These are phyloP conservation scores for Crithidia bombi DNA, from an alignment of 208 protist genomes.

Conservation along the genomic window DNA sequence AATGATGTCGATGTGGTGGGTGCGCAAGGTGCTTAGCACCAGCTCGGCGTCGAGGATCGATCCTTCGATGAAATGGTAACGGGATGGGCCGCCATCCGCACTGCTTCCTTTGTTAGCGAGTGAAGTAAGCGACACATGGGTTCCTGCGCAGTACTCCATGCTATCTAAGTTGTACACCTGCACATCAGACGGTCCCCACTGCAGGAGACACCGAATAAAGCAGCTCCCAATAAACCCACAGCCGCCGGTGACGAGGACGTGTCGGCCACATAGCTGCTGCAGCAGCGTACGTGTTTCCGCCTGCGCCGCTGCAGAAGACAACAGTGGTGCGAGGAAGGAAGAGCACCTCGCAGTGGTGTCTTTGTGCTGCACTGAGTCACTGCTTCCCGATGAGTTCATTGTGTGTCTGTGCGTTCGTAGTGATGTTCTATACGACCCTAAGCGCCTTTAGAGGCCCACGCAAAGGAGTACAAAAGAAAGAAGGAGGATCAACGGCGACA, in stretches of 20 bases:
- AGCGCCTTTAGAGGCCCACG: no score
- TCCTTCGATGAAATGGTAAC: conserved; percentile 88
- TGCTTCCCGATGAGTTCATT: neutral
- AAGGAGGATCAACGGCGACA: no score
- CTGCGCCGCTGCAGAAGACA: neutral
- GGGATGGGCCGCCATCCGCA: conserved; percentile 13
- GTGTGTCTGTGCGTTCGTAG: no score
- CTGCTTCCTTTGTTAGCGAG: conserved; percentile 2
- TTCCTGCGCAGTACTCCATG: conserved; percentile 90
- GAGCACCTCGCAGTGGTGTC: neutral
- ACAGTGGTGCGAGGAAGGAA: neutral
- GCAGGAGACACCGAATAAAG: conserved; percentile 74
- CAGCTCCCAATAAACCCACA: conserved; percentile 86
- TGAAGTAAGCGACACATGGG: neutral
- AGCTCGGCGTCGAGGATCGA: conserved; percentile 77
- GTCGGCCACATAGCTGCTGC: conserved; percentile 36
- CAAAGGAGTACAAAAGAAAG: neutral
- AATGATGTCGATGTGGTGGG: conserved; percentile 91
- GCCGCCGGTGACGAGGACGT: conserved; percentile 81
- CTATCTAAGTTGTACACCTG: conserved; percentile 89
- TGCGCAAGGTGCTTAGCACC: conserved; percentile 64
- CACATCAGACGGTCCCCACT: conserved; percentile 56
- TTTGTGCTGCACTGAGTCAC: neutral
- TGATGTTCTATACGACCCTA: no score
- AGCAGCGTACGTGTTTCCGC: conserved; percentile 12